Evolutionary conservation across 805 yeast genomes (phyloP), one percentile per base, ranked within the genome.

Genomic region (Metschnikowia orientalis): DNA sequence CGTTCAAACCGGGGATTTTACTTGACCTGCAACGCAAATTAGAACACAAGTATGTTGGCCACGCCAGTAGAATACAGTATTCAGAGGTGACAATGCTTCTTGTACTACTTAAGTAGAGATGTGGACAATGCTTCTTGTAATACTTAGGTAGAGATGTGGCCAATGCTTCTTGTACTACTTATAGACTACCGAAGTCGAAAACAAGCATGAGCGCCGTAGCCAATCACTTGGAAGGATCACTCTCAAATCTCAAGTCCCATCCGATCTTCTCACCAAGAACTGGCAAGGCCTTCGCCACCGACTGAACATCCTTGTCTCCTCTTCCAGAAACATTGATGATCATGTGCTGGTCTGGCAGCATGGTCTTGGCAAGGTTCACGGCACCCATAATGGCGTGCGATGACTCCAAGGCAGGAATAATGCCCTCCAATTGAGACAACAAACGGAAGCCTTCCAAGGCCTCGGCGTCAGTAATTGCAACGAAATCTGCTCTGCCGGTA

Each of bases 301-400:
- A 85, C 64, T 88, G 96, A 23, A 92, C 98, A 60, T 92, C 98
- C 69, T 92, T 92, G 60, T 92, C 98, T 66, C 98, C 99, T 73
- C 99, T 85, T 52, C 99, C 99, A 32, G 96, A 87, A 37, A 92
- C 75, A 58, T 88, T 88, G 54, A 92, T 82, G 40, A 92, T 81
- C 38, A 92, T 68, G 55, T 87, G 78, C 63, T 88, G 73, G 46
- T 83, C 95, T 45, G 79, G 73, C 15, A 73, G 56, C 81, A 92
- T 71, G 11, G 79, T 81, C 68, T 86, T 65, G 18, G 99, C 98
- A 30, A 85, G 71, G 62, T 88, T 76, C 40, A 85, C 69, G 29
- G 89, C 99, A 49, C 96, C 97, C 55, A 71, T 84, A 34, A 92
- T 77, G 24, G 99, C 99, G 59, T 92, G 99, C 8, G 97, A 83